Conservation (phyloP, 495 filamentous ascomycete genomes). For the Penicillium maclennaniae region DNA sequence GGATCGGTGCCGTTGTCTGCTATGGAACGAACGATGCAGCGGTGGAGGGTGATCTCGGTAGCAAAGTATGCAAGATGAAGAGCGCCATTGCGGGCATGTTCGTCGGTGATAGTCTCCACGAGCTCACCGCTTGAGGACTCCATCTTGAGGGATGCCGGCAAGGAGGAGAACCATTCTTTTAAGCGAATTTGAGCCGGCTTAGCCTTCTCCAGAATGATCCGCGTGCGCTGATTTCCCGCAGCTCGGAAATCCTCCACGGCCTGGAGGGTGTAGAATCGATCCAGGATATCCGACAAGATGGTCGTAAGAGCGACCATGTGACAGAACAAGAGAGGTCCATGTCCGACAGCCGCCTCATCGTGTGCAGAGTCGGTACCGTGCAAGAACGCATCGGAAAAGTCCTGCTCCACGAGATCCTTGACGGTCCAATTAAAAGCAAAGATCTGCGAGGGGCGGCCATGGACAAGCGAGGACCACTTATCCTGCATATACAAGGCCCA, state of each 20-base stretch:
- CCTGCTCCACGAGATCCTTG: slow-evolving; percentile 49
- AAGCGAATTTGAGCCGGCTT: slow-evolving; percentile 58
- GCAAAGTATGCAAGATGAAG: slow-evolving; percentile 61
- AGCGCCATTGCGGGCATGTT: slow-evolving; percentile 46
- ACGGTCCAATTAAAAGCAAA: slow-evolving; percentile 55
- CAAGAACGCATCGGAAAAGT: slow-evolving; percentile 42
- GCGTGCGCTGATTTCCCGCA: slow-evolving; percentile 46
- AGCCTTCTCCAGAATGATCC: slow-evolving; percentile 55
- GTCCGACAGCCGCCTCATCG: slow-evolving; percentile 38
- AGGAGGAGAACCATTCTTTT: slow-evolving; percentile 55
- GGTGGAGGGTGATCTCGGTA: slow-evolving; percentile 59
- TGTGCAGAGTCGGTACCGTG: slow-evolving; percentile 30
- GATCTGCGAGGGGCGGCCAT: slow-evolving; percentile 55
- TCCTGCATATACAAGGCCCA: slow-evolving; percentile 61
- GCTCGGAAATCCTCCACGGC: slow-evolving; percentile 51
- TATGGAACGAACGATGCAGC: slow-evolving; percentile 55
- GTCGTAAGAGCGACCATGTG: slow-evolving; percentile 57
- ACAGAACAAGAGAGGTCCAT: slow-evolving; percentile 51
- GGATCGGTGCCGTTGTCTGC: slow-evolving; percentile 41
- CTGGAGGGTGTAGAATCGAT: slow-evolving; percentile 57
- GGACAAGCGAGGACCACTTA: slow-evolving; percentile 55
- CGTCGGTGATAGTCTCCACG: slow-evolving; percentile 38
- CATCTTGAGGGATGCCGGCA: slow-evolving; percentile 53
- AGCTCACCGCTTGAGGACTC: slow-evolving; percentile 43
- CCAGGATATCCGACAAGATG: slow-evolving; percentile 58